Conservation (phyloP, 73 alveolate species). For the Tetrahymena borealis region DNA sequence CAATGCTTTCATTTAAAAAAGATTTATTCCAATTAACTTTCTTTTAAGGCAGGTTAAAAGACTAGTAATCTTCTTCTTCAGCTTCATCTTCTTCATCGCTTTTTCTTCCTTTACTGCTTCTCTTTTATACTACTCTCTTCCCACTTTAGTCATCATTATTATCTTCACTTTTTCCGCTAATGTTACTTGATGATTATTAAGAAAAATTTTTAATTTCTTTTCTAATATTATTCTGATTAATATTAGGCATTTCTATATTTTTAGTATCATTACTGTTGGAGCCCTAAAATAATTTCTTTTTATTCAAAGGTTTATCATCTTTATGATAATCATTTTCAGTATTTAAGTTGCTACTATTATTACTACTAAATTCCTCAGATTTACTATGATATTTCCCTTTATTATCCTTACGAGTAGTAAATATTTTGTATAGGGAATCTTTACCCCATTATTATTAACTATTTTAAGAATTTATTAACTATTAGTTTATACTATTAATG, state of each 20-base stretch:
- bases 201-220: too few species aligned
- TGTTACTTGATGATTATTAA: not conserved
- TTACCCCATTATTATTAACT: not conserved
- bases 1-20: not conserved
- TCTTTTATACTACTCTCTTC: not conserved
- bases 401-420: not conserved
- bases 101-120: not conserved
- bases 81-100: not conserved
- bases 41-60: not conserved
- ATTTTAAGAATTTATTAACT: not conserved
- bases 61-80: not conserved
- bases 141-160: not conserved
- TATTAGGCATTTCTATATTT: too few species aligned
- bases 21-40: not conserved
- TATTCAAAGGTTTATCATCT: too few species aligned
- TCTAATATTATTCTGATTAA: too few species aligned
- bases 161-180: not conserved
- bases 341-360: too few species aligned
- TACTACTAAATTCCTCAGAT: too few species aligned
- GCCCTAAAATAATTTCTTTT: too few species aligned
- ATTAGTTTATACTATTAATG: not conserved
- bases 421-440: not conserved
- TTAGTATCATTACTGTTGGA: too few species aligned
- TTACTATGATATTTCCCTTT: too few species aligned
- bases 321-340: too few species aligned